Conservation (phyloP, 1,284 basidiomycete species). For the Ganoderma leucocontextum region DNA sequence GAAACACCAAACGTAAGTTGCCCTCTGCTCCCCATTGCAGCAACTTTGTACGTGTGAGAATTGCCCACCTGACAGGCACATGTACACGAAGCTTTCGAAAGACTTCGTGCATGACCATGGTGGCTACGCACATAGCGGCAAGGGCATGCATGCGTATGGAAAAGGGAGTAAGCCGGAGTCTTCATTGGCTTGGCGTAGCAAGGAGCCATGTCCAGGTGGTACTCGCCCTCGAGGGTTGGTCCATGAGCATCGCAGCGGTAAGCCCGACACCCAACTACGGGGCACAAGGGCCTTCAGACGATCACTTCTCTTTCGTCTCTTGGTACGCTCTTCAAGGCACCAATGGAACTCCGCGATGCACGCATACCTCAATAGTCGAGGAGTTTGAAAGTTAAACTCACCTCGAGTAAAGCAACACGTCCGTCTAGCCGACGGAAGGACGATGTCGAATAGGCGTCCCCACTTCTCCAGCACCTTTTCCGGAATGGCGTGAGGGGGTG, state of each 20-base stretch:
- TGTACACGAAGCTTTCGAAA: neutral
- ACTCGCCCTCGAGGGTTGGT: too few relatives aligned
- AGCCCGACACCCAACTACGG: neutral
- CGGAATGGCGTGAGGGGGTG: slow-evolving; percentile 52
- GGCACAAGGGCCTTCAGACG: neutral
- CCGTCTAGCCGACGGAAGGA: slow-evolving; percentile 64
- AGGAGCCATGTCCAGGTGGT: neutral
- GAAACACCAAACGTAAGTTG: too few relatives aligned
- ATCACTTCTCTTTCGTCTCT: neutral
- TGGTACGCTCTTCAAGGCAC: neutral
- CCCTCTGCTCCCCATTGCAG: too few relatives aligned
- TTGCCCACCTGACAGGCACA: too few relatives aligned
- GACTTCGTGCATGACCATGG: too few relatives aligned
- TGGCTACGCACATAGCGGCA: too few relatives aligned
- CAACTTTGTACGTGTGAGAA: too few relatives aligned
- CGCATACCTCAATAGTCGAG: neutral
- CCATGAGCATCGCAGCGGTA: neutral
- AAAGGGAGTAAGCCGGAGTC: too few relatives aligned
- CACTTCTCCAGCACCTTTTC: slow-evolving; percentile 75
- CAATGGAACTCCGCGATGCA: neutral
- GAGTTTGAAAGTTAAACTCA: slow-evolving; percentile 35
- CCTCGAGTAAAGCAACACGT: slow-evolving; percentile 84
- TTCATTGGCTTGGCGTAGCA: neutral
- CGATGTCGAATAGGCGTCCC: slow-evolving; percentile 82
- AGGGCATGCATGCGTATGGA: too few relatives aligned